Base-by-base conservation (phyloP, 2,329 filamentous ascomycete species). In the Aquanectria penicillioides region DNA sequence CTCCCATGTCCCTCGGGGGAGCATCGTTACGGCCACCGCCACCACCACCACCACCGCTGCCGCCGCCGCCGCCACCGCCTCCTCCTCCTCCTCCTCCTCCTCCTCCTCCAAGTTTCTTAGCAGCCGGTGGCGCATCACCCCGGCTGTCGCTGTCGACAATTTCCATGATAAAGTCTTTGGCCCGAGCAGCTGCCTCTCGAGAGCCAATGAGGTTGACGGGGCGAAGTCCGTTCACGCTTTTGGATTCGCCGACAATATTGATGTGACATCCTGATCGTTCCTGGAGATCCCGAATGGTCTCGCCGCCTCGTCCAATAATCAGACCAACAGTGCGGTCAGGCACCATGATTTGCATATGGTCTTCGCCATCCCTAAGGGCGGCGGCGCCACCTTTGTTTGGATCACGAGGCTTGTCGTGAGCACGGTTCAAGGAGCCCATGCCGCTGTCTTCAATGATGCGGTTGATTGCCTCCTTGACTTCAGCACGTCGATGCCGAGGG, bases 251-350 rank as follows among this genome's bases (percentile, higher is more conserved):
- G 34, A 97, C 92, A 71, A 97, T 97, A 75, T 97, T 97, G 74
- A 97, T 93, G 75, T 97, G 94, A 74, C 93, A 97, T n/a, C 91
- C 92, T 69, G 91, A 95, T 62, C 92, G 86, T 75, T 97, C 93
- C 77, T 97, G 94, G 20, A 97, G 82, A 73, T 97, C 93, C 71
- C 93, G 89, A 70, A 97, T 97, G 2, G 93, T 97, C 78, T 97
- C 93, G 58, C 93, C 93, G 34, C 92, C 92, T 66, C 93, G 90
- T n/a, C 93, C 93, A 72, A 97, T 97, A 68, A 97, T 97, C 40
- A 97, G 82, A 48, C 93, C 93, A 59, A 97, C 93, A 8, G 93
- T 97, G 70, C 93, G 89, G 77, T 97, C 93, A 41, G 93, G 93
- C 15, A 97, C 93, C 91, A 97, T 95, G 70, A 97, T 96, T 76